A percentile compares a stretch with the other conserved stretches of the same genome.
Evolutionary conservation across 345 rosid species (phyloP).

Genomic region (Psidium friedrichsthalianum): DNA sequence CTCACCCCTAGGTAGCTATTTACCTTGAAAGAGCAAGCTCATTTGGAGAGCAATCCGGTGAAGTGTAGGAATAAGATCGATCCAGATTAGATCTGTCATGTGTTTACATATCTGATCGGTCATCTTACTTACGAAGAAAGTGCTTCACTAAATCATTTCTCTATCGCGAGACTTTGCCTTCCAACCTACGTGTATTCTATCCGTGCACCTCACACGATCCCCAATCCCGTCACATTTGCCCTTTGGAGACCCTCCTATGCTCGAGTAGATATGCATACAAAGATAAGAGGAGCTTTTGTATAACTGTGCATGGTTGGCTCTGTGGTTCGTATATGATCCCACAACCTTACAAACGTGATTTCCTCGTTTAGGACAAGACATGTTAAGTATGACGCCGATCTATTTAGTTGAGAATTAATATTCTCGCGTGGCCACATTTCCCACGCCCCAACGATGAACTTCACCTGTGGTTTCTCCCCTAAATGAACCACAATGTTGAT

Average conservation of each 20-base stretch:
- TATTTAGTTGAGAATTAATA: not conserved
- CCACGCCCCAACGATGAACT: not conserved
- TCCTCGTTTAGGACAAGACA: not conserved
- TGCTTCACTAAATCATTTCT: not conserved
- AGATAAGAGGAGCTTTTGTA: not conserved
- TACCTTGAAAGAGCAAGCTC: not conserved
- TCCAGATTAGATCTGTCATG: not conserved
- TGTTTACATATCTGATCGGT: too few relatives aligned
- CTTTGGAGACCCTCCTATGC: not conserved
- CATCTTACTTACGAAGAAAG: not conserved
- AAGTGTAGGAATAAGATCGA: not conserved
- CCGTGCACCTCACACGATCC: not conserved
- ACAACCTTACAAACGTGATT: not conserved
- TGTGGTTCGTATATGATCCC: not conserved
- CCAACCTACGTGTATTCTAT: not conserved
- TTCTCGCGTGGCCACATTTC: not conserved
- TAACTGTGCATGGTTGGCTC: not conserved
- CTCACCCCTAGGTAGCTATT: too few relatives aligned
- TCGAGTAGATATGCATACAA: not conserved
- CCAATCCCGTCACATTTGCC: not conserved
- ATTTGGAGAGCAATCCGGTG: not conserved
- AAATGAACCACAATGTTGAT: not conserved
- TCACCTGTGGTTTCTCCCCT: not conserved
- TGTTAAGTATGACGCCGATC: not conserved
- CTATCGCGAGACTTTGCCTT: not conserved